These are phyloP conservation scores for Jatropha curcas DNA, from an alignment of 345 rosid genomes.

Conservation along the genomic window DNA sequence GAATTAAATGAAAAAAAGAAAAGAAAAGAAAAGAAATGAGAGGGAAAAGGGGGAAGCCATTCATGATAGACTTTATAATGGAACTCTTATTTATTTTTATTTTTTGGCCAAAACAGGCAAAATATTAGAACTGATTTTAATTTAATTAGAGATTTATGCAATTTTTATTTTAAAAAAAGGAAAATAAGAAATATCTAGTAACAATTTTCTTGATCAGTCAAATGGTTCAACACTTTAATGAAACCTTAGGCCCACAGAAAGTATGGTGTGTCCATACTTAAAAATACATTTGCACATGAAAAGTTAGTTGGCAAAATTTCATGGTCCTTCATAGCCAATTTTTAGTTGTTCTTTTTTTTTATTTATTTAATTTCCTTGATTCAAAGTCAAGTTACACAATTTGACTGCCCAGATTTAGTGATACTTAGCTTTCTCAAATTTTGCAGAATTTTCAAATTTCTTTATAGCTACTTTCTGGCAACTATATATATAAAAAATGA, in stretches of 20 bases:
- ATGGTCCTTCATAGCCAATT: neutral
- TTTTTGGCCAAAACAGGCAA: slow-evolving; percentile 20
- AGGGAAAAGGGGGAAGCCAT: neutral
- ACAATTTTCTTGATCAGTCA: neutral
- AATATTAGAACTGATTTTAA: slow-evolving; percentile 2
- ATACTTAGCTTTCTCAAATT: neutral
- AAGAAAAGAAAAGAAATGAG: too few relatives aligned
- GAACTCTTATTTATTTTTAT: slow-evolving; percentile 12
- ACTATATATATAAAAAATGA: neutral
- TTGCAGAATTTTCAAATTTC: neutral
- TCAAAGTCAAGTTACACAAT: neutral
- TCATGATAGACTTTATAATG: slow-evolving; percentile 1
- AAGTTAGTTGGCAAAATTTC: slow-evolving; percentile 17
- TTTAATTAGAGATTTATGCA: neutral
- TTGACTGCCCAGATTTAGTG: slow-evolving; percentile 1
- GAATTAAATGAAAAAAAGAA: slow-evolving; percentile 8
- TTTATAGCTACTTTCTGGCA: neutral
- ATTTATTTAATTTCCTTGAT: slow-evolving; percentile 7
- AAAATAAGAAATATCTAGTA: neutral
- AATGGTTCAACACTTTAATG: slow-evolving; percentile 4
- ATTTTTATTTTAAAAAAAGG: neutral
- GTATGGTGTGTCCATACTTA: slow-evolving; percentile 33
- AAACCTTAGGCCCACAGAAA: slow-evolving; percentile 16
- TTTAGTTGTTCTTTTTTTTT: neutral
- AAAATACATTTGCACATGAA: slow-evolving; percentile 17